Base-by-base conservation (phyloP, 2,329 filamentous ascomycete species). In the Fusarium subglutinans region DNA sequence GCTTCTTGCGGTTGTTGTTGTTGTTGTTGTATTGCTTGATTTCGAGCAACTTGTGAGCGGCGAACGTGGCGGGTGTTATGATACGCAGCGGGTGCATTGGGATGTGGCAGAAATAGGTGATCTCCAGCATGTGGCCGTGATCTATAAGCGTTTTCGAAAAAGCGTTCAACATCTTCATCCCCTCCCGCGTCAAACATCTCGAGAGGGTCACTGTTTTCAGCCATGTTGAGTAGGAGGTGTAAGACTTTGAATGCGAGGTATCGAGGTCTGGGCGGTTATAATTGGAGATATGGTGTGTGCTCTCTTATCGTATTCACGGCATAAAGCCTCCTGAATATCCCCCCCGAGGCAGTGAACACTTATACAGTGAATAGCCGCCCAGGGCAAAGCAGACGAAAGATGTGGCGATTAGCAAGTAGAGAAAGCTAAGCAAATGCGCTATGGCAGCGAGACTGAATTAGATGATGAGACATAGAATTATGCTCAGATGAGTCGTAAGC, bases 131-230 rank as follows among this genome's bases (percentile, higher is more conserved):
- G 56, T 26, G 33, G 59, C 6, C 55, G 57, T 10, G 44, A 26
- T 10, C 58, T 51, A 22, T 37, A 45, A 44, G 63, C 38, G 47
- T 35, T 57, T 54, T 63, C 50, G n/a, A 54, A 50, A 6, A 79
- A 28, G 41, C 73, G 70, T 15, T 77, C 45, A 14, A 76, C 33
- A 12, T 77, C 73, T 18, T 75, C 67, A 20, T 76, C 74, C 28
- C 73, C 73, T n/a, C 69, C 66, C 13, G 70, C 75, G 20, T 65
- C 65, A 37, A 78, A 56, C 45, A 77, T 51, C n/a, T 76, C 73
- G 28, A 77, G 55, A 41, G 70, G 70, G 26, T 74, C 70, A 38
- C 72, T 69, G 45, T 58, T 53, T 24, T 62, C 38, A 35, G 64
- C 73, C 76, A 77, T 76, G 53, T 38, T 76, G 66, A 33, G 30